A percentile compares a stretch with the other conserved stretches of the same genome.
Conservation (phyloP, 2,329 filamentous ascomycete genomes). For the Tympanopsis confertula region DNA sequence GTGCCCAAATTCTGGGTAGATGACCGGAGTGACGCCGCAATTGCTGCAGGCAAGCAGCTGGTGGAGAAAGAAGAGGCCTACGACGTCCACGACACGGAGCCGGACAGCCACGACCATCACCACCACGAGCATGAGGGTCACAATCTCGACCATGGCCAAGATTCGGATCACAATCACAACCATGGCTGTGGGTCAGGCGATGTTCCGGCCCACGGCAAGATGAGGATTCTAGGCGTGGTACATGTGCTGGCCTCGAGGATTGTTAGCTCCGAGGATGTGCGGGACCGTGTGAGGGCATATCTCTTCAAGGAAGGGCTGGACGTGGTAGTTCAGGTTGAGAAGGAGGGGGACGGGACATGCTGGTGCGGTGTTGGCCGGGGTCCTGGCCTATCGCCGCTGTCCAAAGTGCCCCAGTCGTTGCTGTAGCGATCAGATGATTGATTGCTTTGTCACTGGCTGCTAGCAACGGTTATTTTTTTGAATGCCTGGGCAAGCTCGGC, state of each 20-base stretch:
- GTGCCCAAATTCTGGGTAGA: slow-evolving; percentile 90
- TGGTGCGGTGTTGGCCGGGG: slow-evolving; percentile 41
- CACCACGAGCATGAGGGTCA: slow-evolving; percentile 15
- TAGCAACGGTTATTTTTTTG: no score
- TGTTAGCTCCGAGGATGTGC: slow-evolving; percentile 71
- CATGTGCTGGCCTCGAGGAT: slow-evolving; percentile 68
- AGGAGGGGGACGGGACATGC: slow-evolving; percentile 60
- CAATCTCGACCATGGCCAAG: slow-evolving; percentile 10
- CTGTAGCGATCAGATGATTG: no score
- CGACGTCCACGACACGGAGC: slow-evolving; percentile 23
- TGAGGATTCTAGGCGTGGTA: slow-evolving; percentile 65
- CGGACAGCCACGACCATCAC: slow-evolving; percentile 23
- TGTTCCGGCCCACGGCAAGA: no score
- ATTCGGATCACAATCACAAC: slow-evolving; percentile 31
- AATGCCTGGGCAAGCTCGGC: no score
- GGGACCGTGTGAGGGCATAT: slow-evolving; percentile 64
- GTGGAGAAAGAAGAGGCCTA: no score
- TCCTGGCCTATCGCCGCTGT: no score
- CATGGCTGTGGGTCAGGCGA: no score
- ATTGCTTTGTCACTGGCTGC: no score
- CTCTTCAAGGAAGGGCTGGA: slow-evolving; percentile 64
- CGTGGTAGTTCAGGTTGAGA: slow-evolving; percentile 76
- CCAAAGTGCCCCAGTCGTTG: no score
- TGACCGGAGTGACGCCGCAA: slow-evolving; percentile 38
- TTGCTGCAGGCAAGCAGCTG: no score